Conservation (phyloP, 164 flowering plant species). For the Berberis vulgaris region DNA sequence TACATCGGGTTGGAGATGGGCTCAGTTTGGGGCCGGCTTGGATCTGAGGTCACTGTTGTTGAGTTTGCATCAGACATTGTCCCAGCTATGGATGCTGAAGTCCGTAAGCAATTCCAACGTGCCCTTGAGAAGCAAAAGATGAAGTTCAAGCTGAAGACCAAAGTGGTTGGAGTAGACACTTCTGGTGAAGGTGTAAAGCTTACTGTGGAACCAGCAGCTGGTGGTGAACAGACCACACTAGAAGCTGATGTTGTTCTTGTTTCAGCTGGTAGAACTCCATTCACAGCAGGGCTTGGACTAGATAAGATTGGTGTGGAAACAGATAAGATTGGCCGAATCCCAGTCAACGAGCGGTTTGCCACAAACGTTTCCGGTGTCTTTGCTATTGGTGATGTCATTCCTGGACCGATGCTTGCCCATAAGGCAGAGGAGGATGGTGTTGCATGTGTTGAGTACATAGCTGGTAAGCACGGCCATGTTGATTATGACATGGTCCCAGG, state of each 20-base stretch:
- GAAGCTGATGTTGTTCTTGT: constrained; percentile 92
- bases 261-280: constrained; percentile 79
- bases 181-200: constrained; percentile 58
- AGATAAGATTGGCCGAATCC: constrained; percentile 63
- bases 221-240: constrained; percentile 68
- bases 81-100: constrained; percentile 75
- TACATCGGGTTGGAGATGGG: constrained; percentile 96
- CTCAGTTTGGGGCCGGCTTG: constrained; percentile 84
- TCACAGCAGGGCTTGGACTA: constrained; percentile 67
- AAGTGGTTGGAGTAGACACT: constrained; percentile 76
- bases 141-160: constrained; percentile 84
- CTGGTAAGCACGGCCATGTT: constrained; percentile 81
- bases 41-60: constrained; percentile 84
- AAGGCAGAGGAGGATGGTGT: constrained; percentile 95
- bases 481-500: constrained; percentile 91
- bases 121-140: constrained; percentile 81
- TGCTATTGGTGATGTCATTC: constrained; percentile 91
- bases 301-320: constrained; percentile 78
- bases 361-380: constrained; percentile 62
- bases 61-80: constrained; percentile 85
- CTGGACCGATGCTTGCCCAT: constrained; percentile 93
- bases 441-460: constrained; percentile 83
- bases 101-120: constrained; percentile 79
- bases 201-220: constrained; percentile 77
- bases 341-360: constrained; percentile 50